Percentiles rank a stretch among this genome's conserved stretches.
Conservation (phyloP, 306 rosid species). For the Boehmeria nivea region DNA sequence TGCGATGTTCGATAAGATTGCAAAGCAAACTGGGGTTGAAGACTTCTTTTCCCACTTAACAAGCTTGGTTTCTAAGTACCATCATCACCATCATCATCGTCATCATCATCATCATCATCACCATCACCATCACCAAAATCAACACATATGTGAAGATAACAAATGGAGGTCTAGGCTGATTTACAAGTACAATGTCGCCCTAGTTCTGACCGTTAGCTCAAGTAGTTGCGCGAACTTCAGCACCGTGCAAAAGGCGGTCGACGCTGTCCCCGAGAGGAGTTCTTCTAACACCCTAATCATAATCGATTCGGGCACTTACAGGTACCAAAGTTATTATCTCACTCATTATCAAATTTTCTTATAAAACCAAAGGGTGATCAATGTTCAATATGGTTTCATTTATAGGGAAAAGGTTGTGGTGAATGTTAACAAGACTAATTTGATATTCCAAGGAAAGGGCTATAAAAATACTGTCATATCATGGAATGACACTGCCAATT, state of each 20-base stretch:
- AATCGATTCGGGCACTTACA: constrained; percentile 43
- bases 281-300: constrained; percentile 46
- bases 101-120: constrained; percentile 24
- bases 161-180: constrained; percentile 42
- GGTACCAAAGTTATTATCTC: constrained; percentile 15
- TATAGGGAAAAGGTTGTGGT: constrained; percentile 72
- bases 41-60: constrained; percentile 29
- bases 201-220: constrained; percentile 49
- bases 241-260: constrained; percentile 64
- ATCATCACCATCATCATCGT: constrained; percentile 19
- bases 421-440: constrained; percentile 50
- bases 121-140: no score
- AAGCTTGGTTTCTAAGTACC: constrained; percentile 27
- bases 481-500: constrained; percentile 85
- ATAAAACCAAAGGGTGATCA: no score
- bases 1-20: constrained; percentile 23
- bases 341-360: no score
- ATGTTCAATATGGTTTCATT: neutral
- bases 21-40: no score
- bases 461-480: constrained; percentile 56
- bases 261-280: constrained; percentile 58
- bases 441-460: constrained; percentile 71
- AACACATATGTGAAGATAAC: constrained; percentile 18
- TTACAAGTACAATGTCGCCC: constrained; percentile 39
- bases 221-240: constrained; percentile 60